Base-by-base conservation (phyloP, 2,329 filamentous ascomycete species). In the Dactylonectria macrodidyma region DNA sequence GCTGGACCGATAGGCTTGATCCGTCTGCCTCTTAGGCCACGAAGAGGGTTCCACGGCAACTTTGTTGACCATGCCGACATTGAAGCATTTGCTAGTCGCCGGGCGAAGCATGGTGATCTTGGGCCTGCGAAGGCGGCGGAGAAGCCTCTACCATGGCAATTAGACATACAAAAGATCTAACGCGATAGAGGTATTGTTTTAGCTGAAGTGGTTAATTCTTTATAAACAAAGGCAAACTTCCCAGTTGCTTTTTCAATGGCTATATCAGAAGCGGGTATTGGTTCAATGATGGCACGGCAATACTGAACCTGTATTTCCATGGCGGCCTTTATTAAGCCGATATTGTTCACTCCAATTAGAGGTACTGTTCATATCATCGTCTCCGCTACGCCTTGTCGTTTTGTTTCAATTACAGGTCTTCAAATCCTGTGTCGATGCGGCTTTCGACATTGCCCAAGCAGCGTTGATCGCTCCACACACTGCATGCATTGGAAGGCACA, bases 281-380 rank as follows among this genome's bases (percentile, higher is more conserved):
- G 57, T 50, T 26, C 11, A 38, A 44, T 51, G 57, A 59, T 41
- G 46, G 57, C 8, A 59, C 57, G 5, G 57, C 57, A 7, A 59
- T 59, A 46, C 34, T 59, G n/a, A 59, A 59, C 46, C 47, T 59
- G 14, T 59, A 59, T 33, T 51, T 59, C 46, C 10, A 59, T 30
- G 46, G 46, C 5, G 33, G 41, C 51, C 57, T 59, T 36, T 10
- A 9, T 7, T 52, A 52, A 50, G 22, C 22, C 5, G 46, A 8
- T 47, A 10, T 38, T 38, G 36, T 38, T 14, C 36, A 38, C 36
- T 38, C 9, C 12, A 14, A 38, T 14, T 10, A 38, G 3, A 38
- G 4, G 36, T 38, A 19, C 19, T 14, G 9, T 7, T 5, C 26
- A 30, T 30, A 30, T 30, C 26, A 7, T 19, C 4, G 26, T 30